phyloP scores from a whole-genome alignment of 1,284 basidiomycete species.

The Acaromyces ingoldii region DNA sequence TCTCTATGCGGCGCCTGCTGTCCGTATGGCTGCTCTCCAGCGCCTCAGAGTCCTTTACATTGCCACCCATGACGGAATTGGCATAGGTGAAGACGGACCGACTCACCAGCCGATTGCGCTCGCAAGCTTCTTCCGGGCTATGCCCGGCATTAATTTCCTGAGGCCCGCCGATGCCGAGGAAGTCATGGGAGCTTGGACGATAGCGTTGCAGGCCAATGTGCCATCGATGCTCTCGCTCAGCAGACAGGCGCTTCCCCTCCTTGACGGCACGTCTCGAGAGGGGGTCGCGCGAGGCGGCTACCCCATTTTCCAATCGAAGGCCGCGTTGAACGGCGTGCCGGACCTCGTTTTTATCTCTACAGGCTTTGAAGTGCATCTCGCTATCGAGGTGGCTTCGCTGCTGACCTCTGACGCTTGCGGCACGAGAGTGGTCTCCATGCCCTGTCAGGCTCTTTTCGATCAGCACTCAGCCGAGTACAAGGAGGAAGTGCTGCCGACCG shows the following conservation, averaged over 20 bases:
- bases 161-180: conserved; percentile 90
- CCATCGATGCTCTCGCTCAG: conserved; percentile 79
- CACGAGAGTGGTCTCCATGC: conserved; percentile 77
- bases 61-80: conserved; percentile 58
- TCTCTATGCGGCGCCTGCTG: conserved; percentile 84
- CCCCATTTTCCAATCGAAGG: conserved; percentile 77
- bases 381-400: conserved; percentile 75
- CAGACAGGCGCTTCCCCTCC: conserved; percentile 86
- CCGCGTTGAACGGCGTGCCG: conserved; percentile 70
- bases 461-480: conserved; percentile 74
- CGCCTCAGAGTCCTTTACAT: conserved; percentile 87
- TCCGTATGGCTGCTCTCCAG: conserved; percentile 82
- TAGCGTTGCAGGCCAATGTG: conserved; percentile 70
- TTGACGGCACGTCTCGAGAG: conserved; percentile 81
- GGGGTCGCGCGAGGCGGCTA: conserved; percentile 80
- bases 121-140: conserved; percentile 76
- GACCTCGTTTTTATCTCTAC: conserved; percentile 64
- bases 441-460: conserved; percentile 86
- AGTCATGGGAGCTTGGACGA: conserved; percentile 80
- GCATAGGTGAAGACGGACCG: conserved; percentile 77
- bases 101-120: conserved; percentile 94
- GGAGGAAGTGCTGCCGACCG: conserved; percentile 74
- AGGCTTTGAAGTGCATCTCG: conserved; percentile 82
- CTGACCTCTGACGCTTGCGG: conserved; percentile 65
- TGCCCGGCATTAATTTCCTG: conserved; percentile 67